Percentiles rank a stretch among this genome's conserved stretches.
These are phyloP conservation scores for Gossypium stocksii DNA, from an alignment of 345 rosid genomes.

Conservation along the genomic window DNA sequence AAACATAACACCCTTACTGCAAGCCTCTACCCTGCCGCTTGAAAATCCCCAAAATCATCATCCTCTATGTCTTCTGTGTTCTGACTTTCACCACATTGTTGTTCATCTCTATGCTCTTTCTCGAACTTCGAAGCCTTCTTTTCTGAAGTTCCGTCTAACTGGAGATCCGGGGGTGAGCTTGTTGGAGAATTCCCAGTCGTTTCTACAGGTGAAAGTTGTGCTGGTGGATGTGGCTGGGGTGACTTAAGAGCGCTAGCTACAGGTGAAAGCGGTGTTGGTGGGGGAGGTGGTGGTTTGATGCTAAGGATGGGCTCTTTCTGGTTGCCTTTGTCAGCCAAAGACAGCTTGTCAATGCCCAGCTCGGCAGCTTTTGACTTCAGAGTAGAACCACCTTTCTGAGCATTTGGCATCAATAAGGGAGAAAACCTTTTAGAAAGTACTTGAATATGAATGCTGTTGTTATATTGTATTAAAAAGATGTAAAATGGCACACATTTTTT, in stretches of 20 bases:
- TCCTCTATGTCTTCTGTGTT: conserved; percentile 50
- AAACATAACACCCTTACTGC: not conserved
- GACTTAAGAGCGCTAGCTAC: conserved; percentile 26
- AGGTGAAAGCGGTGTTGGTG: conserved; percentile 68
- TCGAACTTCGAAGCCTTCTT: conserved; percentile 18
- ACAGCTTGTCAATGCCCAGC: conserved; percentile 48
- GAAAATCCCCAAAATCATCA: conserved; percentile 97
- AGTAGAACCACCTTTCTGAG: conserved; percentile 40
- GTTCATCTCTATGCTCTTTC: conserved; percentile 34
- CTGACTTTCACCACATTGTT: conserved; percentile 22
- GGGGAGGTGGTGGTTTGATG: conserved; percentile 83
- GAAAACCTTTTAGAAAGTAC: not conserved
- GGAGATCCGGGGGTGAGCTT: conserved; percentile 29
- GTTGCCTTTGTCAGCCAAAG: conserved; percentile 56
- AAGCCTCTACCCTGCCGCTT: conserved; percentile 58
- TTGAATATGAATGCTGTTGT: not conserved
- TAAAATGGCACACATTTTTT: conserved; percentile 53
- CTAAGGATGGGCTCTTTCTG: conserved; percentile 46
- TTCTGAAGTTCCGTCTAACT: conserved; percentile 28
- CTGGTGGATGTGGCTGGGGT: conserved; percentile 80
- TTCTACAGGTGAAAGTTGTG: conserved; percentile 52
- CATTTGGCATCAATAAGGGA: conserved; percentile 11
- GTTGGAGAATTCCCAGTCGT: conserved; percentile 36
- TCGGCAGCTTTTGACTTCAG: conserved; percentile 52
- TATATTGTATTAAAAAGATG: not conserved